Conservation (phyloP, 2,329 filamentous ascomycete species). For the Tolypocladium ovalisporum region DNA sequence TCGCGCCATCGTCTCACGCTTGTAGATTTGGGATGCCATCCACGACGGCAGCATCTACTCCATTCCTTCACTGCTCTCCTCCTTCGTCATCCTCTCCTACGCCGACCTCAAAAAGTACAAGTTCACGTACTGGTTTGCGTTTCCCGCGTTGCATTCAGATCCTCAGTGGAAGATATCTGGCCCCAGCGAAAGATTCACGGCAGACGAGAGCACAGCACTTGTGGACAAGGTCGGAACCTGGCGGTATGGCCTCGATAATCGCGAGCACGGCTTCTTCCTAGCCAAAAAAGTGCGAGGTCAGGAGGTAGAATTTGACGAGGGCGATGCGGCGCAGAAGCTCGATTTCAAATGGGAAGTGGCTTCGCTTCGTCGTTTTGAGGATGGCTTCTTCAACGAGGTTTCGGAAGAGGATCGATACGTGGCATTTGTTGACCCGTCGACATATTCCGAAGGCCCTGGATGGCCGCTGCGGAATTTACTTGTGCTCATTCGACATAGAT, state of each 20-base stretch:
- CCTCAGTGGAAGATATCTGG: conserved; percentile 64
- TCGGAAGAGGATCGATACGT: conserved; percentile 68
- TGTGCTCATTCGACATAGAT: conserved; percentile 73
- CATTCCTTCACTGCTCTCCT: conserved; percentile 80
- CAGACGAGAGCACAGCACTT: conserved; percentile 64
- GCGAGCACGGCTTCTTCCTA: conserved; percentile 94
- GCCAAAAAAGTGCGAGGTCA: conserved; percentile 57
- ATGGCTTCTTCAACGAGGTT: conserved; percentile 71
- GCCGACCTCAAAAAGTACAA: conserved; percentile 96
- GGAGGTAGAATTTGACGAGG: conserved; percentile 33
- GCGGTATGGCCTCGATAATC: conserved; percentile 68
- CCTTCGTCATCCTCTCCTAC: conserved; percentile 82
- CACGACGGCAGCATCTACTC: conserved; percentile 94
- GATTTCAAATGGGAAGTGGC: conserved; percentile 69
- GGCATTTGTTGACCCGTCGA: conserved; percentile 86
- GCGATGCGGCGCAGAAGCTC: conserved; percentile 35
- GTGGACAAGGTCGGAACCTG: conserved; percentile 81
- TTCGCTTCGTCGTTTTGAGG: conserved; percentile 67
- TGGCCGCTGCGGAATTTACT: conserved; percentile 91
- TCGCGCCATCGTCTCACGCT: conserved; percentile 7
- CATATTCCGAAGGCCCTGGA: conserved; percentile 74
- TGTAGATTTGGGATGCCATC: conserved; percentile 94
- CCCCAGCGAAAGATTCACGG: conserved; percentile 43
- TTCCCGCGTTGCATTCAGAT: conserved; percentile 84
- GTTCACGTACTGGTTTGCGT: conserved; percentile 97